Percentiles rank a stretch among this genome's conserved stretches.
phyloP scores from a whole-genome alignment of 2,329 filamentous ascomycete genomes.

The Massarina eburnea region DNA sequence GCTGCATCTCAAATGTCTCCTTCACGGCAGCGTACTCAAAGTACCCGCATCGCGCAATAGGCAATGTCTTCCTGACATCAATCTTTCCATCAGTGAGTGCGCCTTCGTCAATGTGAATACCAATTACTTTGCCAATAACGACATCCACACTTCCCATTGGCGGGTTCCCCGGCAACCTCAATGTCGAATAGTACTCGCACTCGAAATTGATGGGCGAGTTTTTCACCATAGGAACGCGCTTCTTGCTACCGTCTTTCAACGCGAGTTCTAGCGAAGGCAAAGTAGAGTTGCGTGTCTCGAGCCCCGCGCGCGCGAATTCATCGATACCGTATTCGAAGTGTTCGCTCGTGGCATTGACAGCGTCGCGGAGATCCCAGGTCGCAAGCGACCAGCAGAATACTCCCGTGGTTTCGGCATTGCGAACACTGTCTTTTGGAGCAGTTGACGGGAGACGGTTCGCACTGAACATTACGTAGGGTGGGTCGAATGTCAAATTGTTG shows the following conservation, averaged over 20 bases:
- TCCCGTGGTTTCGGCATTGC: slow-evolving; percentile 59
- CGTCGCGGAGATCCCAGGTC: slow-evolving; percentile 57
- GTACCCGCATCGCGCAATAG: slow-evolving; percentile 64
- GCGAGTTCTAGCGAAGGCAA: slow-evolving; percentile 32
- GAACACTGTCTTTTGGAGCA: slow-evolving; percentile 58
- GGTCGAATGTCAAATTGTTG: slow-evolving; percentile 65
- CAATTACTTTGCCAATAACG: slow-evolving; percentile 60
- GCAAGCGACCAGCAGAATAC: slow-evolving; percentile 63
- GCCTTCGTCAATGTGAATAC: slow-evolving; percentile 58
- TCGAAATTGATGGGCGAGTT: slow-evolving; percentile 61
- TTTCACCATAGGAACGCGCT: slow-evolving; percentile 54
- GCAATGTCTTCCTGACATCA: slow-evolving; percentile 59
- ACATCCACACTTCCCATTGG: slow-evolving; percentile 61
- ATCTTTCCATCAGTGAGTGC: slow-evolving; percentile 58
- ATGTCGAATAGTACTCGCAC: slow-evolving; percentile 57
- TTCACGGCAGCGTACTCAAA: slow-evolving; percentile 60
- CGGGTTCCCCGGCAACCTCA: slow-evolving; percentile 58
- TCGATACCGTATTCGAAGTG: slow-evolving; percentile 54
- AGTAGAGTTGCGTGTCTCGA: slow-evolving; percentile 52
- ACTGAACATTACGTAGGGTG: slow-evolving; percentile 64
- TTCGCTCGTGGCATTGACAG: slow-evolving; percentile 58
- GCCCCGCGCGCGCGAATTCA: slow-evolving; percentile 55
- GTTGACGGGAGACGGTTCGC: slow-evolving; percentile 56
- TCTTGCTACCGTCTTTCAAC: not conserved
- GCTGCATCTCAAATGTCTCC: slow-evolving; percentile 62